phyloP scores from a whole-genome alignment of 176 grass and related monocot genomes.

The Oryza punctata region DNA sequence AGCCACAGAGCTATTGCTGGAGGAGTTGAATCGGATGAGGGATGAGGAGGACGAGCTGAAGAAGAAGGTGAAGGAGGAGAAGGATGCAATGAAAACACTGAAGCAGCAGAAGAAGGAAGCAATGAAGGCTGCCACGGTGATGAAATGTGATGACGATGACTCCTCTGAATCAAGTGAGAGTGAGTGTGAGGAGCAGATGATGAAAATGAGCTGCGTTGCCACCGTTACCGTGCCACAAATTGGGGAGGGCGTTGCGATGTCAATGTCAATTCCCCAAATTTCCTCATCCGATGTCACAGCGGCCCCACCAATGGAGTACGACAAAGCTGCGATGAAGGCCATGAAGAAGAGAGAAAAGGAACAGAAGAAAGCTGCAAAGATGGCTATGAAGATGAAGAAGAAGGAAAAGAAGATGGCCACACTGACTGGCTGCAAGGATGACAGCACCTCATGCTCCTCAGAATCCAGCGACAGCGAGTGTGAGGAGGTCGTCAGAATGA shows the following conservation, averaged over 20 bases:
- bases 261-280: background rate
- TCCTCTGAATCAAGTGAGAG: conserved; percentile 59
- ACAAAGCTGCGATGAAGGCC: conserved; percentile 46
- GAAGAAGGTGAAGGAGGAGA: conserved; percentile 43
- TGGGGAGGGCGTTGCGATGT: background rate
- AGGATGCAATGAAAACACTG: conserved; percentile 44
- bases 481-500: conserved; percentile 38
- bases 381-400: conserved; percentile 50
- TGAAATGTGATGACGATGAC: conserved; percentile 19
- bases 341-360: conserved; percentile 66
- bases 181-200: conserved; percentile 22
- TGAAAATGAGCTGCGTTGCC: conserved; percentile 8
- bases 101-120: conserved; percentile 47
- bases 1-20: conserved; percentile 58
- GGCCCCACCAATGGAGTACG: background rate
- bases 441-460: conserved; percentile 54
- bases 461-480: conserved; percentile 64
- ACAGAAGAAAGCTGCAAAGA: conserved; percentile 60
- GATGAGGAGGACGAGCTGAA: conserved; percentile 46
- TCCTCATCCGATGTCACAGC: background rate
- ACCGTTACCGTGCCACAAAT: background rate
- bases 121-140: background rate
- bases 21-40: conserved; percentile 62
- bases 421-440: conserved; percentile 28
- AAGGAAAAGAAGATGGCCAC: conserved; percentile 39